A percentile compares a stretch with the other conserved stretches of the same genome.
Evolutionary conservation across 257 asterid genomes (phyloP).

Genomic region (Gentiana straminea): DNA sequence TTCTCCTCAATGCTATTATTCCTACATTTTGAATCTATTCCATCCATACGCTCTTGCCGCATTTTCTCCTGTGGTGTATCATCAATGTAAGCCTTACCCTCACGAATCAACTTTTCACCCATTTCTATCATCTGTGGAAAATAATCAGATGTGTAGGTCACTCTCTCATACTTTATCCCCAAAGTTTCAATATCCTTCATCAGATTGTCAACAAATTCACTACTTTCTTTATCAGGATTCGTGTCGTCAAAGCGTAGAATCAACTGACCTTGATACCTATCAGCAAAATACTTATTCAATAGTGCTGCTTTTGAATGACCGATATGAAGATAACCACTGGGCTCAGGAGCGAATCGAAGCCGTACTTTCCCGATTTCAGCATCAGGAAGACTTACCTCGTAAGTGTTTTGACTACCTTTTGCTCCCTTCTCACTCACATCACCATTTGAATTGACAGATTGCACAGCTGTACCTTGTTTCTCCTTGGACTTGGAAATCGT

Average conservation of each 20-base stretch:
- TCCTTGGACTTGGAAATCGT: slow-evolving; percentile 47
- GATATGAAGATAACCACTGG: slow-evolving; percentile 92
- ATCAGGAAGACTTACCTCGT: slow-evolving; percentile 71
- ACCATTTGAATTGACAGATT: slow-evolving; percentile 23
- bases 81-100: slow-evolving; percentile 86
- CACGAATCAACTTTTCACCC: slow-evolving; percentile 72
- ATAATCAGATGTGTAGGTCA: slow-evolving; percentile 89
- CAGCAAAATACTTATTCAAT: slow-evolving; percentile 74
- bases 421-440: slow-evolving; percentile 30
- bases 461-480: slow-evolving; percentile 34
- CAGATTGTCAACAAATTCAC: slow-evolving; percentile 85
- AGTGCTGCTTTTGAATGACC: slow-evolving; percentile 95
- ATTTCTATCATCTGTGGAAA: slow-evolving; percentile 79
- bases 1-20: slow-evolving; percentile 59
- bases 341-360: slow-evolving; percentile 90
- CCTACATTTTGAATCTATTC: slow-evolving; percentile 66
- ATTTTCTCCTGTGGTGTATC: slow-evolving; percentile 80
- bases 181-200: slow-evolving; percentile 72
- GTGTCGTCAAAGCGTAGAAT: slow-evolving; percentile 85
- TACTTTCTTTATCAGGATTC: slow-evolving; percentile 92
- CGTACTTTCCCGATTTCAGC: slow-evolving; percentile 78
- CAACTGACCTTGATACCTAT: slow-evolving; percentile 68
- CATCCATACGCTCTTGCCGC: slow-evolving; percentile 86
- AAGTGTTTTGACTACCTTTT: slow-evolving; percentile 19
- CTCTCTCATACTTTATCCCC: slow-evolving; percentile 56